These are phyloP conservation scores for Wakefieldia striispora DNA, from an alignment of 768 basidiomycete species.

Conservation along the genomic window DNA sequence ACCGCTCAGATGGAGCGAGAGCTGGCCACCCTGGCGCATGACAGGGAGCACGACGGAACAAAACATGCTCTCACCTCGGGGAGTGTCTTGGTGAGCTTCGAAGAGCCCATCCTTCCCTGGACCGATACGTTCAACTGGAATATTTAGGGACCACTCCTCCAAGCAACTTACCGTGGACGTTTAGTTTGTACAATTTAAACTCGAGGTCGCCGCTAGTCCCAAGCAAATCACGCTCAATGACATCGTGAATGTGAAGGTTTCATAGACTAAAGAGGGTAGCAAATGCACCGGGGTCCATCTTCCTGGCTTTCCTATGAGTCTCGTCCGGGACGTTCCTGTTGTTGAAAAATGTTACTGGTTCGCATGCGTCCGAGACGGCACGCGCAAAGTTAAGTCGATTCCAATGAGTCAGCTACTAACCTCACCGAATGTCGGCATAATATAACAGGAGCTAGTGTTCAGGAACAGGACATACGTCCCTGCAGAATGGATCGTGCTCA, in stretches of 20 bases:
- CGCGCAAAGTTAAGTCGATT: slow-evolving; percentile 1
- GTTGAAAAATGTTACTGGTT: slow-evolving; percentile 38
- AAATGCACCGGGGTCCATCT: slow-evolving; percentile 41
- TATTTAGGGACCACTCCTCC: too few relatives aligned
- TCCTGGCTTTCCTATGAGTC: slow-evolving; percentile 44
- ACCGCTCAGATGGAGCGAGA: slow-evolving; percentile 35
- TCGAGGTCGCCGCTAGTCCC: slow-evolving; percentile 6
- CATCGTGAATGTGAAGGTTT: slow-evolving; percentile 26
- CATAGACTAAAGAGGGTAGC: slow-evolving; percentile 30
- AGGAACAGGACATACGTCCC: neutral
- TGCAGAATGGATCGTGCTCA: neutral
- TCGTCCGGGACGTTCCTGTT: slow-evolving; percentile 42
- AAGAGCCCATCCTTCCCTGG: slow-evolving; percentile 40
- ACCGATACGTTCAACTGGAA: neutral
- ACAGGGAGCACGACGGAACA: slow-evolving; percentile 50
- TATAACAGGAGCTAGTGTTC: neutral
- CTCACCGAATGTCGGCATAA: neutral
- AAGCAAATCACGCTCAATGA: slow-evolving; percentile 17
- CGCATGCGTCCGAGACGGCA: slow-evolving; percentile 34
- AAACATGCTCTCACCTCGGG: slow-evolving; percentile 43
- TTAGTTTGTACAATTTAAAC: slow-evolving; percentile 38
- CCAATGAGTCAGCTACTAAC: neutral
- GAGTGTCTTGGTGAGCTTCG: slow-evolving; percentile 50
- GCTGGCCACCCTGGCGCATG: slow-evolving; percentile 43
- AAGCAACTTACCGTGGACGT: too few relatives aligned